A percentile compares a stretch with the other conserved stretches of the same genome.
These are phyloP conservation scores for Setomelanomma holmii DNA, from an alignment of 2,329 filamentous ascomycete genomes.

Conservation along the genomic window DNA sequence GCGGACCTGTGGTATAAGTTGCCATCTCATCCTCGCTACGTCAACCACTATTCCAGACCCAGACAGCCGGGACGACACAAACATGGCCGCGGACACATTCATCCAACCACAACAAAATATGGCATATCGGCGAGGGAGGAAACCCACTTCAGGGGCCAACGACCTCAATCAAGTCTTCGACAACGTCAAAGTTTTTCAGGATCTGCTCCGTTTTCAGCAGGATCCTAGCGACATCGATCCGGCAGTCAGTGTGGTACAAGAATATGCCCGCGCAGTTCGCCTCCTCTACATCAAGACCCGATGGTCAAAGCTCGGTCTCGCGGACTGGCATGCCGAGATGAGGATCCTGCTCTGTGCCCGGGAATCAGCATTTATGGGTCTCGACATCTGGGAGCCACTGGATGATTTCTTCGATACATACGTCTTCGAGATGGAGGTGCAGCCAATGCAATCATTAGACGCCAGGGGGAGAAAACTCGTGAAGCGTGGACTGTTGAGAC, in stretches of 20 bases:
- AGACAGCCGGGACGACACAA: background rate
- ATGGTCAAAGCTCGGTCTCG: slow-evolving; percentile 5
- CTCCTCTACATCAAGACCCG: slow-evolving; percentile 4
- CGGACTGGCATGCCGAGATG: slow-evolving; percentile 7
- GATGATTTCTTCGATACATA: slow-evolving; percentile 8
- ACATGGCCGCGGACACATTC: background rate
- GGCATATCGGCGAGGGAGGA: background rate
- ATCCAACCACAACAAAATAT: background rate
- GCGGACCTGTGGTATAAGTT: background rate
- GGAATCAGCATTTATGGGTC: slow-evolving; percentile 1
- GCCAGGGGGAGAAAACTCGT: slow-evolving; percentile 1
- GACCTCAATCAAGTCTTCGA: slow-evolving; percentile 4
- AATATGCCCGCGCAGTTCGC: slow-evolving; percentile 5
- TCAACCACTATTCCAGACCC: background rate
- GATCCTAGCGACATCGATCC: slow-evolving; percentile 2
- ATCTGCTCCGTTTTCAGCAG: slow-evolving; percentile 4
- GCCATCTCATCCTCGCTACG: background rate
- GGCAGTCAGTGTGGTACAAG: slow-evolving; percentile 3
- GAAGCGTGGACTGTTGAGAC: slow-evolving; percentile 2
- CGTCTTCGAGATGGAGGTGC: slow-evolving; percentile 7
- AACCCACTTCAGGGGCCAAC: background rate
- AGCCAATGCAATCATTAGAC: background rate
- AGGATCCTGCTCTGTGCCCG: slow-evolving; percentile 1
- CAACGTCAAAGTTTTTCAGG: slow-evolving; percentile 2
- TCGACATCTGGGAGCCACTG: slow-evolving; percentile 4